Evolutionary conservation across 1,284 basidiomycete species (phyloP).

Genomic region (Clitocybe nebularis): DNA sequence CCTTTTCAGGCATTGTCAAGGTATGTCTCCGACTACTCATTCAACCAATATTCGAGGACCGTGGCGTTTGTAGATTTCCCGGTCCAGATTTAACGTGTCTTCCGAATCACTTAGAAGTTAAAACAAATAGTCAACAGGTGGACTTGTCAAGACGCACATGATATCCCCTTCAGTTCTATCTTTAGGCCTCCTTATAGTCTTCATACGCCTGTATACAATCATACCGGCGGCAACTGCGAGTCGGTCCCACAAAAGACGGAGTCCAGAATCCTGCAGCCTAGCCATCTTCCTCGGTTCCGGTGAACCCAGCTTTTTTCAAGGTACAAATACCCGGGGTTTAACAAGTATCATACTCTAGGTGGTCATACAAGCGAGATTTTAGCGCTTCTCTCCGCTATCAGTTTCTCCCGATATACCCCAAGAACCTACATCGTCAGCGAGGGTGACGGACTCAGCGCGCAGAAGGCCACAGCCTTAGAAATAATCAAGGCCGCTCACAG

Average conservation of each 20-base stretch:
- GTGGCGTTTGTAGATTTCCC: too few relatives aligned
- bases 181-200: conserved; percentile 9
- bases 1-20: too few relatives aligned
- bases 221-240: conserved; percentile 13
- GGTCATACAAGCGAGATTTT: conserved; percentile 94
- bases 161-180: conserved; percentile 7
- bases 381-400: conserved; percentile 70
- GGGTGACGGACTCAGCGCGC: conserved; percentile 76
- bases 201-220: conserved; percentile 25
- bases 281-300: conserved; percentile 67
- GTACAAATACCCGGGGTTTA: conserved; percentile 2
- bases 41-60: too few relatives aligned
- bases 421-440: conserved; percentile 83
- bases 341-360: conserved; percentile 43
- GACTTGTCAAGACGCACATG: conserved; percentile 3
- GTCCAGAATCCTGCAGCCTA: conserved; percentile 35
- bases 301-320: conserved; percentile 20
- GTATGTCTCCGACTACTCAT: too few relatives aligned
- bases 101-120: neutral
- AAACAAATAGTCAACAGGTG: neutral
- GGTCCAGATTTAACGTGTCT: neutral
- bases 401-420: conserved; percentile 72
- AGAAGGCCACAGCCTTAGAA: conserved; percentile 73
- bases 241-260: conserved; percentile 2
- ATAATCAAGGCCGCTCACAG: conserved; percentile 16